Percentiles rank a stretch among this genome's conserved stretches.
phyloP scores from a whole-genome alignment of 2,329 filamentous ascomycete genomes.

The Capronia epimyces region DNA sequence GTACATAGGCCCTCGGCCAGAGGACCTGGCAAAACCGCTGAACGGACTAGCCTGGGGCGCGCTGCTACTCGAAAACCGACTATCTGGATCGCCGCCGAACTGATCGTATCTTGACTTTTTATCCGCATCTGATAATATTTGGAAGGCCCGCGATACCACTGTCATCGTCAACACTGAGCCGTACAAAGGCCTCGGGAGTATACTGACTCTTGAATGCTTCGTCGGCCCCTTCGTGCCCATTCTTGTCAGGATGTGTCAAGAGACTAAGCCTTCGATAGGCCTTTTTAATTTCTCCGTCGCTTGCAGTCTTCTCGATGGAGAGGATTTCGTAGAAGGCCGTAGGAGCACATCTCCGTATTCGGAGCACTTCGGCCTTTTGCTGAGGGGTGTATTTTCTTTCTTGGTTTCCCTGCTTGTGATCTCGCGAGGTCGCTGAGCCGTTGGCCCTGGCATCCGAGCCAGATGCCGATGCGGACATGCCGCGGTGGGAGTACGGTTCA shows the following conservation, averaged over 20 bases:
- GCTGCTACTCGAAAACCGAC: conserved; percentile 61
- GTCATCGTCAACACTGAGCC: conserved; percentile 14
- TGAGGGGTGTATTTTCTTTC: conserved; percentile 69
- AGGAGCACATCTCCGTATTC: conserved; percentile 74
- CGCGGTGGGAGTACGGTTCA: conserved; percentile 12
- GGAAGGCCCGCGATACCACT: conserved; percentile 90
- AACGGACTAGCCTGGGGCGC: conserved; percentile 43
- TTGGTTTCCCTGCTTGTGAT: conserved; percentile 48
- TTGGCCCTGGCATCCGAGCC: conserved; percentile 41
- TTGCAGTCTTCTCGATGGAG: conserved; percentile 60
- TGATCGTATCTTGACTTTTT: conserved; percentile 85
- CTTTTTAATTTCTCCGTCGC: conserved; percentile 89
- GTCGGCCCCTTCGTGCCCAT: conserved; percentile 89
- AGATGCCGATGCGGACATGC: conserved; percentile 42
- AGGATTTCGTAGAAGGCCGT: conserved; percentile 97
- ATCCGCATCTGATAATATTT: conserved; percentile 85
- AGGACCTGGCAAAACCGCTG: conserved; percentile 42
- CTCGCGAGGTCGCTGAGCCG: conserved; percentile 40
- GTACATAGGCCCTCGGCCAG: conserved; percentile 58
- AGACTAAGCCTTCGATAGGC: conserved; percentile 92
- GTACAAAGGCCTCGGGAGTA: background rate
- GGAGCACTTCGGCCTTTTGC: conserved; percentile 84
- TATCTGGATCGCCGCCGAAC: conserved; percentile 89
- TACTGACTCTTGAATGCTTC: conserved; percentile 87
- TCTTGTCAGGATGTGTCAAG: conserved; percentile 97